These are phyloP conservation scores for Magnusiomyces sp. DNA, from an alignment of 1,139 yeast species.

Conservation along the genomic window DNA sequence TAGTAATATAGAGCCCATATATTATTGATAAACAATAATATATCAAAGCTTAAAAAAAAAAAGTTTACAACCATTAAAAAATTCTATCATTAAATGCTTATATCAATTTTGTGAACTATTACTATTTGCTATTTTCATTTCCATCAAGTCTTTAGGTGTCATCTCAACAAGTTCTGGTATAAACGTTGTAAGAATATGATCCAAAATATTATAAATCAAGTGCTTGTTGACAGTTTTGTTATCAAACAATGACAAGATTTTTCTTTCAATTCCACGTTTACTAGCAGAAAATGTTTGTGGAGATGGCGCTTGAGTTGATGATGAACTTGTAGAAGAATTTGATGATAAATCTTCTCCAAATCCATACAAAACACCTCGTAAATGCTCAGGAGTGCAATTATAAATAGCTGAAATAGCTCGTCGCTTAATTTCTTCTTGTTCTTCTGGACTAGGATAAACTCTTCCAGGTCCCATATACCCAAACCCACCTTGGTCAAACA, in stretches of 20 bases:
- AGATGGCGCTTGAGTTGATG: too few species aligned
- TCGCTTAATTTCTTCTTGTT: slow-evolving; percentile 21
- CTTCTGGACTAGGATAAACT: slow-evolving; percentile 23
- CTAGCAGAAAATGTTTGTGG: too few species aligned
- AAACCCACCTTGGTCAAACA: slow-evolving; percentile 32
- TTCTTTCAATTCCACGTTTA: slow-evolving; percentile 23
- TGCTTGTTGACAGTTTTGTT: slow-evolving; percentile 36
- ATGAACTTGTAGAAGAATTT: too few species aligned
- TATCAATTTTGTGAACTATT: too few species aligned
- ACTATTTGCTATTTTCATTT: background rate
- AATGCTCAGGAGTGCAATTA: slow-evolving; percentile 17
- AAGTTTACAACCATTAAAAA: too few species aligned
- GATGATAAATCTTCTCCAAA: slow-evolving; percentile 22
- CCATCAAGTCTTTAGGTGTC: slow-evolving; percentile 33
- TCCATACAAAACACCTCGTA: slow-evolving; percentile 12
- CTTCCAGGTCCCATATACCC: slow-evolving; percentile 39
- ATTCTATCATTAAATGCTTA: too few species aligned
- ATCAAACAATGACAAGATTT: slow-evolving; percentile 32
- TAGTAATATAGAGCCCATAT: too few species aligned
- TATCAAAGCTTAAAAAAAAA: too few species aligned
- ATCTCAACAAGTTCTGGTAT: slow-evolving; percentile 37
- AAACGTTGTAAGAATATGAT: slow-evolving; percentile 31
- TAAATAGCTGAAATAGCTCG: slow-evolving; percentile 18
- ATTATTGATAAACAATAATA: too few species aligned
- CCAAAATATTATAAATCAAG: slow-evolving; percentile 34